Base-by-base conservation (phyloP, 1,284 basidiomycete genomes). In the Moesziomyces sp. region DNA sequence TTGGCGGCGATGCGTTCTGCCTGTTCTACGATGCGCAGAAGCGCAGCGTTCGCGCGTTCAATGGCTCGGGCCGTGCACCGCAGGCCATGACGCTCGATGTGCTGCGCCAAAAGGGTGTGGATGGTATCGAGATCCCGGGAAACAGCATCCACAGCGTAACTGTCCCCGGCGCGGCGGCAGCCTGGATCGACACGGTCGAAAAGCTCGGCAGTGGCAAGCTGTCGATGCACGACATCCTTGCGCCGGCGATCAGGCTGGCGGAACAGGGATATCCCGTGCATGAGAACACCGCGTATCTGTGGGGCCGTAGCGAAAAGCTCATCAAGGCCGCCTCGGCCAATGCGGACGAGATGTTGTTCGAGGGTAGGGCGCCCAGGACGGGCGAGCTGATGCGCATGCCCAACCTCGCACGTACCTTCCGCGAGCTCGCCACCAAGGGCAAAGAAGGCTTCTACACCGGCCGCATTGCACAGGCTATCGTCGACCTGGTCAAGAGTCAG, bases 391-490 rank as follows among this genome's bases (percentile, higher is more conserved):
- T 83, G 76, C 65, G 79, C 70, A 83, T 85, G 53, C 90, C 93
- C 0, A 91, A 90, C 75, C 88, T 98, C 8, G 95, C 92, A 0
- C 86, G 88, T 76, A 96, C 93, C 0, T 94, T 97, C 86, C 88
- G 90, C 55, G 88, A 89, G 48, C 86, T 97, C 8, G 93, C 90
- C 0, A 88, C 89, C 60, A 86, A 93, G 38, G 95, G 95, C 5
- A 93, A 92, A 77, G 89, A 91, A 55, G 96, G 94, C 0, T 98
- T 94, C 85, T 98, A 98, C 86, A 92, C 90, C 79, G 96, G 95
- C 1, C 87, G 91, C 7, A 86, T 97, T 23, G 95, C 95, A 0
- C 87, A 95, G 82, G 92, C 92, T 0, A 94, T 97, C 61, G 93
- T 97, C 16, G 91, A 95, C 47, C 66, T 85, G 8, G 64, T 83